Percentiles rank a stretch among this genome's conserved stretches.
Conservation (phyloP, 163 green algal genomes). For the Scenedesmus sp. region DNA sequence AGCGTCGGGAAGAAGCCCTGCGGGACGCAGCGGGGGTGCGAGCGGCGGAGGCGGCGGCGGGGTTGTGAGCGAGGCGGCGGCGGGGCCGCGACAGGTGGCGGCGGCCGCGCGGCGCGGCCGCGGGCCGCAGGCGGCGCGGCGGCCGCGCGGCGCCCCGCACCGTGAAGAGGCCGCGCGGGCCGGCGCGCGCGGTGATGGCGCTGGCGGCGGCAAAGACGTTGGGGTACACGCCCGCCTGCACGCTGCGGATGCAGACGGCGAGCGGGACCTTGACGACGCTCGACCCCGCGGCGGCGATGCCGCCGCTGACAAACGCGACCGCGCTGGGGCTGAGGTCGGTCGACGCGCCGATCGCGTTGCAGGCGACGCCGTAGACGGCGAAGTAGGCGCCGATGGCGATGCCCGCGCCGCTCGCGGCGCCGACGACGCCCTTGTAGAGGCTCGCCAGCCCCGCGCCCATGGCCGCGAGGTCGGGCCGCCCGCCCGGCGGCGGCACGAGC, state of each 20-base stretch:
- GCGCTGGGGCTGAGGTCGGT: slow-evolving; percentile 62
- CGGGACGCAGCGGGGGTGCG: background rate
- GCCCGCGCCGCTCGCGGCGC: slow-evolving; percentile 81
- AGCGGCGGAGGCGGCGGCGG: background rate
- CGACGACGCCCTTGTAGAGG: slow-evolving; percentile 70
- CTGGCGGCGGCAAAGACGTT: slow-evolving; percentile 78
- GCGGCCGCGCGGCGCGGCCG: background rate
- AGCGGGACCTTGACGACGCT: slow-evolving; percentile 93
- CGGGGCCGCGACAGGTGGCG: background rate
- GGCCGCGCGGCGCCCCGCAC: slow-evolving; percentile 26
- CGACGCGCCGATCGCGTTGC: slow-evolving; percentile 61
- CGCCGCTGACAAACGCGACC: slow-evolving; percentile 83
- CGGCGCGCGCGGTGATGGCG: slow-evolving; percentile 70
- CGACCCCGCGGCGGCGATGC: slow-evolving; percentile 78
- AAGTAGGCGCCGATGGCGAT: slow-evolving; percentile 94
- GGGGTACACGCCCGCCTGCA: slow-evolving; percentile 87
- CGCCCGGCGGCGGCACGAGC: slow-evolving; percentile 66
- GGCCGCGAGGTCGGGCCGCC: background rate
- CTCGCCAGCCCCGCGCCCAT: slow-evolving; percentile 7
- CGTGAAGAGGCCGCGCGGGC: slow-evolving; percentile 82
- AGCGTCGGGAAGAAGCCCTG: slow-evolving; percentile 90
- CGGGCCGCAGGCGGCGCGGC: background rate
- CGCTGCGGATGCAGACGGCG: slow-evolving; percentile 90
- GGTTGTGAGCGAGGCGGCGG: background rate
- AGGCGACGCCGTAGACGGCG: slow-evolving; percentile 84